Percentiles rank a stretch among this genome's conserved stretches.
phyloP scores from a whole-genome alignment of 805 yeast genomes.

The Yamadazyma endophytica region DNA sequence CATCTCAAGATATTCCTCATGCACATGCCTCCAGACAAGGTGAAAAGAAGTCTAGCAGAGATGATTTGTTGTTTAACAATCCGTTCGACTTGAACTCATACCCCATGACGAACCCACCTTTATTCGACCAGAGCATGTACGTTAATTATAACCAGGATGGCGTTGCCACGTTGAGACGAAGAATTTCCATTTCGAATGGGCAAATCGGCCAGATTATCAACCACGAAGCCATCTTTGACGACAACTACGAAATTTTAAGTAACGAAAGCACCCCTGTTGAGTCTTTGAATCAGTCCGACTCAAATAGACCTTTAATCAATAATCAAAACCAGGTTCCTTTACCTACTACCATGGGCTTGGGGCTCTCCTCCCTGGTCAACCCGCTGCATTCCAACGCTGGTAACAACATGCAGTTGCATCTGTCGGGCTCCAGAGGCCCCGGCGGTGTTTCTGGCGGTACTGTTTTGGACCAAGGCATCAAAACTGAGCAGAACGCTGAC shows the following conservation, averaged over 20 bases:
- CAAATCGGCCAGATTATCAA: constrained; percentile 72
- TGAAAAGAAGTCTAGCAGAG: neutral
- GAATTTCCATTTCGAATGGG: constrained; percentile 81
- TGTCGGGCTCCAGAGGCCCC: no score
- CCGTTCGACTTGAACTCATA: constrained; percentile 37
- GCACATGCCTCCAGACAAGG: neutral
- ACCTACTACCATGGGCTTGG: no score
- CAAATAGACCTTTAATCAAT: no score
- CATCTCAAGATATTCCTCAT: no score
- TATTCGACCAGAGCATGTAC: constrained; percentile 40
- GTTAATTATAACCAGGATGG: constrained; percentile 28
- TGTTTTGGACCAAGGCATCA: no score
- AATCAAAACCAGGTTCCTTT: no score
- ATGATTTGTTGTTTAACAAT: constrained; percentile 19
- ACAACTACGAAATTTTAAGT: constrained; percentile 13
- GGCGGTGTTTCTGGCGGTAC: no score
- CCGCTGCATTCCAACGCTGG: no score
- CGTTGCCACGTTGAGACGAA: constrained; percentile 45
- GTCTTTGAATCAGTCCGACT: no score
- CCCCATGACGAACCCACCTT: constrained; percentile 45
- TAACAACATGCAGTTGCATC: no score
- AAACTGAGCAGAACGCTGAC: neutral
- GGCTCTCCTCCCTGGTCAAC: no score
- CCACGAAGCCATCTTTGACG: constrained; percentile 36
- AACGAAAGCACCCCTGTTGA: constrained; percentile 8